Evolutionary conservation across 2,329 filamentous ascomycete genomes (phyloP).

Genomic region (Colletotrichum eremochloae): DNA sequence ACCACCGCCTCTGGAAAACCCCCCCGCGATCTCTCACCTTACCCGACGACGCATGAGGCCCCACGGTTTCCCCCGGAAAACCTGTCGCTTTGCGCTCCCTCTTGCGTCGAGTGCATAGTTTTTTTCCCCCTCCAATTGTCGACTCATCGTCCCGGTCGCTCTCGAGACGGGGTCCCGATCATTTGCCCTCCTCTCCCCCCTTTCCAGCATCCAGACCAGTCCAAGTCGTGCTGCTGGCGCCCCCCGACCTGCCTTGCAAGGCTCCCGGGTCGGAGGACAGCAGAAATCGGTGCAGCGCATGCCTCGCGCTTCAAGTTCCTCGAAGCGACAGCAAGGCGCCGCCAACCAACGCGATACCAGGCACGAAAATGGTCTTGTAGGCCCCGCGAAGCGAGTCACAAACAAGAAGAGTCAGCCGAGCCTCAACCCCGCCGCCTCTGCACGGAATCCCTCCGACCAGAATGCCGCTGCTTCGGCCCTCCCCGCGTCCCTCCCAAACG

Average conservation of each 20-base stretch:
- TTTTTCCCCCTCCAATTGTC: conserved; percentile 1
- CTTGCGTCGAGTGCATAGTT: conserved; percentile 38
- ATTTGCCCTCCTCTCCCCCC: not conserved
- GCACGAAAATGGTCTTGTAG: conserved; percentile 90
- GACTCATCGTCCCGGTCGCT: conserved; percentile 43
- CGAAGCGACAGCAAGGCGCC: conserved; percentile 73
- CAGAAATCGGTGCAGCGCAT: conserved; percentile 61
- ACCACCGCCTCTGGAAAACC: not conserved
- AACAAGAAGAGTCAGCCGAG: conserved; percentile 62
- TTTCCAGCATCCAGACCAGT: conserved; percentile 39
- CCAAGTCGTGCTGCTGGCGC: conserved; percentile 51
- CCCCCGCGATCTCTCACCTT: conserved; percentile 4
- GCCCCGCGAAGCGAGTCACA: conserved; percentile 58
- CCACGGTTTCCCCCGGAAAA: conserved; percentile 27
- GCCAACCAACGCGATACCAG: conserved; percentile 77
- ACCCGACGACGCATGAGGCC: conserved; percentile 37
- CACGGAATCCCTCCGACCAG: conserved; percentile 45
- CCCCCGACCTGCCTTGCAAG: conserved; percentile 49
- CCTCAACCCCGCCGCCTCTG: conserved; percentile 54
- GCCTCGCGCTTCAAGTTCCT: conserved; percentile 71
- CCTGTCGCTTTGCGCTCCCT: conserved; percentile 31
- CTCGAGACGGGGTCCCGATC: conserved; percentile 33
- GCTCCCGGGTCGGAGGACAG: conserved; percentile 54
- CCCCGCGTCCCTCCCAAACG: conserved; percentile 45
- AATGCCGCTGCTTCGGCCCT: conserved; percentile 47